phyloP scores from a whole-genome alignment of 352 stramenopile species.

The Globisporangium viniferum region DNA sequence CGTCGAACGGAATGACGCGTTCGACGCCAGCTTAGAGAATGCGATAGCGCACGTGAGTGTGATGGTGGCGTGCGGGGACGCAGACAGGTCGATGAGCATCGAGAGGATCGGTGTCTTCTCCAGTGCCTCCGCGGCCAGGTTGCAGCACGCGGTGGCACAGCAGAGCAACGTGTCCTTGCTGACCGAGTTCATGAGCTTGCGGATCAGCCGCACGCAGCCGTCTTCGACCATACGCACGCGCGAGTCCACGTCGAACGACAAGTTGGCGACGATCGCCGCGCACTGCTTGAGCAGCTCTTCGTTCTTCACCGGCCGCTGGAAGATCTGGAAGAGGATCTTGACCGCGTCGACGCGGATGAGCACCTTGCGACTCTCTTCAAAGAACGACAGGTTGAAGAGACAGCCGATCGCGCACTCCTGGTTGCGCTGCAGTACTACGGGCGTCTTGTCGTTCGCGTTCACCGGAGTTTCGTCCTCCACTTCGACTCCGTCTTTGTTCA shows the following conservation, averaged over 20 bases:
- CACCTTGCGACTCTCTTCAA: conserved; percentile 54
- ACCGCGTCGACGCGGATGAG: conserved; percentile 62
- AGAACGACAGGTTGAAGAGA: conserved; percentile 81
- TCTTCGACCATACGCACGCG: conserved; percentile 60
- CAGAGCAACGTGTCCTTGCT: conserved; percentile 65
- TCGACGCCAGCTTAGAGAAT: conserved; percentile 73
- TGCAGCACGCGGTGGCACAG: conserved; percentile 74
- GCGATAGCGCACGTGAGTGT: conserved; percentile 76
- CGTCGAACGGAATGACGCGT: conserved; percentile 40
- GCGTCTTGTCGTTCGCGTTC: conserved; percentile 37
- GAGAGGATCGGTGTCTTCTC: conserved; percentile 68
- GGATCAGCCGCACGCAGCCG: conserved; percentile 54
- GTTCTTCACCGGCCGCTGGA: conserved; percentile 59
- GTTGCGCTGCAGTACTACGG: conserved; percentile 42
- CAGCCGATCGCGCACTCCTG: conserved; percentile 75
- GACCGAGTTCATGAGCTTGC: conserved; percentile 61
- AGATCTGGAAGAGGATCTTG: conserved; percentile 60
- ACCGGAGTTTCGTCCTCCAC: conserved; percentile 49
- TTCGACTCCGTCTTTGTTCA: conserved; percentile 47
- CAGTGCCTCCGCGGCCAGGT: conserved; percentile 61
- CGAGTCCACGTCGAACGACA: conserved; percentile 71
- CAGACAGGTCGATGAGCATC: conserved; percentile 80
- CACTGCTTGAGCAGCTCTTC: conserved; percentile 70
- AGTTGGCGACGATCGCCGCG: conserved; percentile 60
- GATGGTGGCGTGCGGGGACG: conserved; percentile 53